A percentile compares a stretch with the other conserved stretches of the same genome.
Evolutionary conservation across 768 basidiomycete genomes (phyloP).

Genomic region (Hydnum rufescens): DNA sequence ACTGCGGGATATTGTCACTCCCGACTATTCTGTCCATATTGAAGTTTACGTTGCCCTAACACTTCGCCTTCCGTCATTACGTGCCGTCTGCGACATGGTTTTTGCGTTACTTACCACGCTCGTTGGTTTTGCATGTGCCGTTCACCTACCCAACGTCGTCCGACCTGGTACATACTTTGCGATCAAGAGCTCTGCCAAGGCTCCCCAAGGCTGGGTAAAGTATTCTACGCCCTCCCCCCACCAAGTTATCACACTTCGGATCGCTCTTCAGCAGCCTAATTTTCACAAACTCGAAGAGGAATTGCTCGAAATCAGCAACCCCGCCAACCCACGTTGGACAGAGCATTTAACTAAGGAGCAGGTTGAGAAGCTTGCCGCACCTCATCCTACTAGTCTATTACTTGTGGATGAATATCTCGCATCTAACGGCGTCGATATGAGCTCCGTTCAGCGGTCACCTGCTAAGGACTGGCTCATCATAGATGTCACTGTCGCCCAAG

Average conservation of each 20-base stretch:
- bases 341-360: slow-evolving; percentile 1
- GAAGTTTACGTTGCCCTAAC: too few relatives aligned
- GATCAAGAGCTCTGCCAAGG: not conserved
- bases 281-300: not conserved
- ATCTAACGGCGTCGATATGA: not conserved
- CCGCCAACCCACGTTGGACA: not conserved
- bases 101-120: too few relatives aligned
- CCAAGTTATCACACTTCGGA: slow-evolving; percentile 1
- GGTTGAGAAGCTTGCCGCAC: not conserved
- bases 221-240: not conserved
- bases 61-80: too few relatives aligned
- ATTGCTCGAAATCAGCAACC: not conserved
- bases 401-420: slow-evolving; percentile 1
- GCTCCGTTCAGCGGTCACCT: not conserved
- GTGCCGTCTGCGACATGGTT: too few relatives aligned
- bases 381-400: not conserved
- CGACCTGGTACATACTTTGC: too few relatives aligned
- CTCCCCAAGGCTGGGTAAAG: not conserved
- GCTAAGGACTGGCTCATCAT: slow-evolving; percentile 2
- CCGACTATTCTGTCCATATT: too few relatives aligned
- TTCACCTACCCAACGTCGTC: too few relatives aligned
- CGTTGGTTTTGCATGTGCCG: too few relatives aligned
- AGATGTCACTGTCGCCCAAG: not conserved
- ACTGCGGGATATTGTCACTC: too few relatives aligned
- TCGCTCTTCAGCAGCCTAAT: slow-evolving; percentile 1